Percentiles rank a stretch among this genome's conserved stretches.
These are phyloP conservation scores for Sclerotinia sclerotiorum DNA, from an alignment of 2,329 filamentous ascomycete species.

Conservation along the genomic window DNA sequence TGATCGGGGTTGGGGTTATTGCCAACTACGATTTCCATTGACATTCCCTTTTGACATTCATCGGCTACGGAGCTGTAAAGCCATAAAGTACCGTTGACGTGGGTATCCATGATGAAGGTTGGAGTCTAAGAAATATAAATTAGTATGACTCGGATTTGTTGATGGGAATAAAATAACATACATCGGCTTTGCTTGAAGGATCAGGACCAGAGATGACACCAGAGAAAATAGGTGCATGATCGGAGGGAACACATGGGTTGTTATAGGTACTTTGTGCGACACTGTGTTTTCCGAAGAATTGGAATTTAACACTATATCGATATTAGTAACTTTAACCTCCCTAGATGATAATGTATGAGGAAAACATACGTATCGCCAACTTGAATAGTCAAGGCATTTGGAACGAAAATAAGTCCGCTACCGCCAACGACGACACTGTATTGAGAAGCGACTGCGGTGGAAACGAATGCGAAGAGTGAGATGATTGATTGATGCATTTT, in stretches of 20 bases:
- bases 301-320: neutral
- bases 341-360: constrained; percentile 53
- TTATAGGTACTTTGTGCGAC: constrained; percentile 78
- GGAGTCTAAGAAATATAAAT: constrained; percentile 47
- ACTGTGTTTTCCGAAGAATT: constrained; percentile 64
- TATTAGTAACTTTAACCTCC: constrained; percentile 50
- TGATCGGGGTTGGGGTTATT: constrained; percentile 31
- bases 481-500: constrained; percentile 15
- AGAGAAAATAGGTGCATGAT: constrained; percentile 57
- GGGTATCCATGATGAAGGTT: constrained; percentile 69
- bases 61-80: constrained; percentile 72
- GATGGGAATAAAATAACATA: neutral
- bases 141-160: neutral
- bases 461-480: neutral
- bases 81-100: constrained; percentile 71
- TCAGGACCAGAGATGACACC: constrained; percentile 57
- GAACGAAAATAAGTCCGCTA: constrained; percentile 57
- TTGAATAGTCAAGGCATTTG: constrained; percentile 61
- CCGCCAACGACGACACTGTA: constrained; percentile 67
- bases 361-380: constrained; percentile 48
- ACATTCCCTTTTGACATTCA: constrained; percentile 61
- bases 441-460: constrained; percentile 29
- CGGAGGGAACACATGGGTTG: constrained; percentile 64
- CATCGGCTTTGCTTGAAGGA: neutral
- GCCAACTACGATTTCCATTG: constrained; percentile 43